Conservation (phyloP, 306 rosid genomes). For the Malus asiatica region DNA sequence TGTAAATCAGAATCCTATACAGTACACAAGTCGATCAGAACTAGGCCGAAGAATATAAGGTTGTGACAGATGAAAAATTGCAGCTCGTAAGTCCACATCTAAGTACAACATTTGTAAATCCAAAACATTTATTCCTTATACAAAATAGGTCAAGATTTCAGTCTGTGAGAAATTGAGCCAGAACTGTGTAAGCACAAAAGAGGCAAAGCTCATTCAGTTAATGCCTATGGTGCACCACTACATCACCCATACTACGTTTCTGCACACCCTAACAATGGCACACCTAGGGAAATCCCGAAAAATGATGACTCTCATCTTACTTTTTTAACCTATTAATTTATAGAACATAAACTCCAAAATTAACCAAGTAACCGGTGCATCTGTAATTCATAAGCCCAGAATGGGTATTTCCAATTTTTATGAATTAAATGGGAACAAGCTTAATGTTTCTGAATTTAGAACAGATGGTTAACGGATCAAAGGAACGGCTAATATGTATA, state of each 20-base stretch:
- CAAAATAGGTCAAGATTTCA: not conserved
- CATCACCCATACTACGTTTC: not conserved
- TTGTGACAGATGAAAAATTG: not conserved
- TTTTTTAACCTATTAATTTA: not conserved
- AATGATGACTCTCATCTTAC: not conserved
- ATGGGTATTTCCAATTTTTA: too few species aligned
- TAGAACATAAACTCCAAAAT: not conserved
- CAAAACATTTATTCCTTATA: not conserved
- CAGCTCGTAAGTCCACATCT: not conserved
- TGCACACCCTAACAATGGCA: not conserved
- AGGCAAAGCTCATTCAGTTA: not conserved
- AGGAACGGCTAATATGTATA: too few species aligned
- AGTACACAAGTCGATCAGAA: not conserved
- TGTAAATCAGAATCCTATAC: not conserved
- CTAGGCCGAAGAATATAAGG: not conserved
- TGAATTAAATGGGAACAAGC: not conserved
- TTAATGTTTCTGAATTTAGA: not conserved
- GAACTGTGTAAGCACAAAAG: not conserved
- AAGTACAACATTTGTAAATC: not conserved
- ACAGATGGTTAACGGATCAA: too few species aligned
- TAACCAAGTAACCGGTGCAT: not conserved
- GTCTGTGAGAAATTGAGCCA: not conserved
- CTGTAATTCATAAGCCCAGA: not conserved
- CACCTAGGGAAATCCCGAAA: not conserved
- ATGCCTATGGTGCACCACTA: slow-evolving; percentile 8